Evolutionary conservation across 208 protist genomes (phyloP).

Genomic region (Trypanosomatidae sp.): DNA sequence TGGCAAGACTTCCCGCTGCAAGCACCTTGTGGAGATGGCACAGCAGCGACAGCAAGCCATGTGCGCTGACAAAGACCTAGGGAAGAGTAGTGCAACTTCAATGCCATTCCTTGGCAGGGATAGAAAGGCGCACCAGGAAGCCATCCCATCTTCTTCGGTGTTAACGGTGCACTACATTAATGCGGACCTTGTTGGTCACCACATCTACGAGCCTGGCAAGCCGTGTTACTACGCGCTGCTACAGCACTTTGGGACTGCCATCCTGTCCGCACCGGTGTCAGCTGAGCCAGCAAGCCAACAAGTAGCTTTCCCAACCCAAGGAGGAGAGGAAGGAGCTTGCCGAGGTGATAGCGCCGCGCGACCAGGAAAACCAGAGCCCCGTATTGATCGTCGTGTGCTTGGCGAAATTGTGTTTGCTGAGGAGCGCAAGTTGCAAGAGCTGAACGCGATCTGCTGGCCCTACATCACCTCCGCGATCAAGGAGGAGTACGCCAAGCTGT

Average conservation of each 20-base stretch:
- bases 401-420: slow-evolving; percentile 58
- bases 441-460: slow-evolving; percentile 77
- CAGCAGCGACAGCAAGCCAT: slow-evolving; percentile 5
- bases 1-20: slow-evolving; percentile 72
- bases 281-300: not conserved
- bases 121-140: not conserved
- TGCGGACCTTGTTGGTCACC: slow-evolving; percentile 67
- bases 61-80: not conserved
- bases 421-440: slow-evolving; percentile 34
- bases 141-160: slow-evolving; percentile 2
- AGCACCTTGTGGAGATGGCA: slow-evolving; percentile 45
- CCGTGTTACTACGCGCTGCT: slow-evolving; percentile 65
- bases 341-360: not conserved
- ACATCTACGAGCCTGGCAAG: slow-evolving; percentile 68
- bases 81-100: not conserved
- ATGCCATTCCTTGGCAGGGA: not conserved
- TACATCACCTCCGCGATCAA: slow-evolving; percentile 58
- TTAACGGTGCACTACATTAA: slow-evolving; percentile 53
- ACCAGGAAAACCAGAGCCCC: slow-evolving; percentile 4
- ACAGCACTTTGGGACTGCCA: slow-evolving; percentile 48
- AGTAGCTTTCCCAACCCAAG: not conserved
- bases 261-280: slow-evolving; percentile 26
- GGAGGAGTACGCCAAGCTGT: slow-evolving; percentile 20
- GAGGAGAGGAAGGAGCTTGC: not conserved
- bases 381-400: slow-evolving; percentile 55